phyloP scores from a whole-genome alignment of 768 basidiomycete genomes.

The Xerocomus spinulosus region DNA sequence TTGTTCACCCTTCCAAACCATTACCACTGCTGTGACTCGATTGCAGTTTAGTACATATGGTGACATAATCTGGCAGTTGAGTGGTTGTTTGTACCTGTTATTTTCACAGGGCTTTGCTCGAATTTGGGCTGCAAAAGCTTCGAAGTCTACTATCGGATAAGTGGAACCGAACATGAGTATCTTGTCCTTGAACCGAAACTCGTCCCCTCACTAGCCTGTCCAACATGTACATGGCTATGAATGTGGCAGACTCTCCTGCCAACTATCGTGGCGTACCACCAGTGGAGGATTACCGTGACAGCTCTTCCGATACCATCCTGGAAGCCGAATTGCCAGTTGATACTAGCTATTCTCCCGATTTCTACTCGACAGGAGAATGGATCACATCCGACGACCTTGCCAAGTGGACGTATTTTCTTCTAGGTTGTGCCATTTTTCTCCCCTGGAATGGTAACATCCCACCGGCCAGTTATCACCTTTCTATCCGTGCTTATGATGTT shows the following conservation, averaged over 20 bases:
- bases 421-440: constrained; percentile 76
- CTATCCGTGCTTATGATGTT: neutral
- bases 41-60: too few relatives aligned
- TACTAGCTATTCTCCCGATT: constrained; percentile 1
- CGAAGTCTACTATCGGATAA: neutral
- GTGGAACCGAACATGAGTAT: neutral
- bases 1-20: too few relatives aligned
- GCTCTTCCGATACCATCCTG: neutral
- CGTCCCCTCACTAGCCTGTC: neutral
- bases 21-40: too few relatives aligned
- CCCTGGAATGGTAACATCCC: constrained; percentile 78
- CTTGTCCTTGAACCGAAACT: neutral
- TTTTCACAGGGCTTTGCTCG: constrained; percentile 1
- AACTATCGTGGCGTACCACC: constrained; percentile 15
- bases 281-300: neutral
- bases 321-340: constrained; percentile 2
- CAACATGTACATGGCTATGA: neutral
- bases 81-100: constrained; percentile 1
- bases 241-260: neutral
- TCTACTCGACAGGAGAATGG: constrained; percentile 23
- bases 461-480: neutral
- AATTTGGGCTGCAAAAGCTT: neutral
- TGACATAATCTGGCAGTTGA: too few relatives aligned
- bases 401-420: constrained; percentile 60
- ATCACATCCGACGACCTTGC: constrained; percentile 37